A percentile compares a stretch with the other conserved stretches of the same genome.
Evolutionary conservation across 108 stramenopile species (phyloP).

Genomic region (Cylindrotheca closterium): DNA sequence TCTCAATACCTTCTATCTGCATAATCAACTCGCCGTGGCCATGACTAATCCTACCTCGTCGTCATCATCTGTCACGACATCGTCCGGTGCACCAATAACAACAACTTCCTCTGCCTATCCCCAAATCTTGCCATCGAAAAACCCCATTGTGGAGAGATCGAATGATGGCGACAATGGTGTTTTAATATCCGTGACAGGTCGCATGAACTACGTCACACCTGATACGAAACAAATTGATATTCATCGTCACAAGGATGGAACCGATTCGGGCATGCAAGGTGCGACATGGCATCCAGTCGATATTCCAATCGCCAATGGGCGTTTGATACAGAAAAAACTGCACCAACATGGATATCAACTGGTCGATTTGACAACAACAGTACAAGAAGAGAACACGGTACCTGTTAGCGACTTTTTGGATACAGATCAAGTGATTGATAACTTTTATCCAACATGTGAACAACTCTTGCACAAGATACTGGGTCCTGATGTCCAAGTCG

Average conservation of each 20-base stretch:
- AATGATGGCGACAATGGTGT: not conserved
- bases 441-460: slow-evolving; percentile 56
- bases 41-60: too few relatives aligned
- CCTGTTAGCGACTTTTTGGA: too few relatives aligned
- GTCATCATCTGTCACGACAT: too few relatives aligned
- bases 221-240: slow-evolving; percentile 36
- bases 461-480: slow-evolving; percentile 19
- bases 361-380: too few relatives aligned
- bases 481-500: not conserved
- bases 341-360: slow-evolving; percentile 48
- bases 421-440: slow-evolving; percentile 38
- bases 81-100: too few relatives aligned
- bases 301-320: slow-evolving; percentile 38
- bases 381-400: too few relatives aligned
- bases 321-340: slow-evolving; percentile 19
- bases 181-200: slow-evolving; percentile 14
- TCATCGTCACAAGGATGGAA: slow-evolving; percentile 37
- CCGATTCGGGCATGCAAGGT: slow-evolving; percentile 37
- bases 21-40: too few relatives aligned
- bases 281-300: slow-evolving; percentile 39
- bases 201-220: slow-evolving; percentile 55
- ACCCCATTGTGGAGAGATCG: too few relatives aligned
- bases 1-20: too few relatives aligned
- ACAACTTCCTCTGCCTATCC: too few relatives aligned
- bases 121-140: too few relatives aligned